A percentile compares a stretch with the other conserved stretches of the same genome.
These are phyloP conservation scores for Nitzschia sp. DNA, from an alignment of 108 stramenopile genomes.

Conservation along the genomic window DNA sequence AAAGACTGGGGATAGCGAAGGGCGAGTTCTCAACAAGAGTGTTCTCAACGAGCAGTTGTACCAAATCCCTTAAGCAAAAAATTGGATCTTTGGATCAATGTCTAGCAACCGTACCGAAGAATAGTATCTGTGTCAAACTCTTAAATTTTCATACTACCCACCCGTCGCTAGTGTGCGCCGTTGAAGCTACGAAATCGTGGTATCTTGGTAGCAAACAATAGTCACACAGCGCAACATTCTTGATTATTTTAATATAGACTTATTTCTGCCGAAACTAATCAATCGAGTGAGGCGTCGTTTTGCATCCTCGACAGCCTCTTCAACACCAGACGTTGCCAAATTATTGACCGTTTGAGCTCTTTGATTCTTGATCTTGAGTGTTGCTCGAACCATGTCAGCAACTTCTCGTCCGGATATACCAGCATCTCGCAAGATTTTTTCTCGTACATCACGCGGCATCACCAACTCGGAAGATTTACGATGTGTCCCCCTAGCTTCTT, in stretches of 20 bases:
- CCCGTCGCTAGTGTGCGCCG: no score
- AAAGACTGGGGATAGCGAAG: conserved; percentile 52
- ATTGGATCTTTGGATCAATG: background rate
- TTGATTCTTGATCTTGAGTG: conserved; percentile 26
- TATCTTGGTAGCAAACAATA: no score
- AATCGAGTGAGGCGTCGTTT: conserved; percentile 65
- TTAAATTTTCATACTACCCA: no score
- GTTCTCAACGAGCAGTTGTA: conserved; percentile 66
- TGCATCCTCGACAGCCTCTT: conserved; percentile 40
- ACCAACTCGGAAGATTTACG: conserved; percentile 18
- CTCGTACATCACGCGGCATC: conserved; percentile 24
- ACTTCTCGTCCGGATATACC: conserved; percentile 27
- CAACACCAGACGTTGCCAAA: conserved; percentile 2
- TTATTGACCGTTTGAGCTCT: conserved; percentile 26
- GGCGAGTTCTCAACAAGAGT: conserved; percentile 68
- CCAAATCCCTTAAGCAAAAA: conserved; percentile 64
- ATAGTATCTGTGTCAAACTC: no score
- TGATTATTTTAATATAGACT: background rate
- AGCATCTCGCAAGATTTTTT: conserved; percentile 22
- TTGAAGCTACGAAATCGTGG: no score
- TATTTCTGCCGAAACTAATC: conserved; percentile 35
- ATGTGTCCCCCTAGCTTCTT: conserved; percentile 14
- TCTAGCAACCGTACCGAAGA: no score
- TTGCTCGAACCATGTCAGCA: conserved; percentile 15
- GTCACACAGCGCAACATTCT: no score